phyloP scores from a whole-genome alignment of 2,329 filamentous ascomycete species.

The Arthrinium phaeospermum region DNA sequence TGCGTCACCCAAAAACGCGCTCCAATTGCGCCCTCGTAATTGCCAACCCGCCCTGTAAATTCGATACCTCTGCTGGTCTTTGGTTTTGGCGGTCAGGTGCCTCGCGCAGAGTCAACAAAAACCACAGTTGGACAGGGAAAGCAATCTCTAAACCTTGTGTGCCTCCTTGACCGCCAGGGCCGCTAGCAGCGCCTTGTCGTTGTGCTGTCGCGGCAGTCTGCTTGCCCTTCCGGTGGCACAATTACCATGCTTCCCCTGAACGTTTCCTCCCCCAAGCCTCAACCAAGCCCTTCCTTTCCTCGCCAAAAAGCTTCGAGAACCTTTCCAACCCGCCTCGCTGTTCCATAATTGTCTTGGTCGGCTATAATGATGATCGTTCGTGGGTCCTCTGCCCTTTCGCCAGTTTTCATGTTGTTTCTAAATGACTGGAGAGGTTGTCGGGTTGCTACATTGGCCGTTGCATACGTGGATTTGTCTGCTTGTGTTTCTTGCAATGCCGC shows the following conservation, averaged over 20 bases:
- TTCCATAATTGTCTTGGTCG: background rate
- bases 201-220: background rate
- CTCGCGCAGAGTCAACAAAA: background rate
- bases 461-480: background rate
- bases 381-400: background rate
- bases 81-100: constrained; percentile 12
- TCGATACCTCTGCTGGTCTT: background rate
- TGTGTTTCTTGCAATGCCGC: background rate
- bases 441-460: background rate
- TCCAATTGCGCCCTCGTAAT: constrained; percentile 7
- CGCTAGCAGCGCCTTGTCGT: background rate
- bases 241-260: constrained; percentile 9
- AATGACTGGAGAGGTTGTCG: constrained; percentile 2
- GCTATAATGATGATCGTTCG: background rate
- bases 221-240: background rate
- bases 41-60: constrained; percentile 1
- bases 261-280: background rate
- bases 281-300: background rate
- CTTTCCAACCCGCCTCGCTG: background rate
- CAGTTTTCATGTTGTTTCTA: background rate
- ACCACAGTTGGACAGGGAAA: constrained; percentile 2
- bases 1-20: background rate
- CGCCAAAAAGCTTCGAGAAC: constrained; percentile 6
- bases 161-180: background rate
- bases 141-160: constrained; percentile 3